These are phyloP conservation scores for Candida sphagnicola DNA, from an alignment of 805 yeast species.

Conservation along the genomic window DNA sequence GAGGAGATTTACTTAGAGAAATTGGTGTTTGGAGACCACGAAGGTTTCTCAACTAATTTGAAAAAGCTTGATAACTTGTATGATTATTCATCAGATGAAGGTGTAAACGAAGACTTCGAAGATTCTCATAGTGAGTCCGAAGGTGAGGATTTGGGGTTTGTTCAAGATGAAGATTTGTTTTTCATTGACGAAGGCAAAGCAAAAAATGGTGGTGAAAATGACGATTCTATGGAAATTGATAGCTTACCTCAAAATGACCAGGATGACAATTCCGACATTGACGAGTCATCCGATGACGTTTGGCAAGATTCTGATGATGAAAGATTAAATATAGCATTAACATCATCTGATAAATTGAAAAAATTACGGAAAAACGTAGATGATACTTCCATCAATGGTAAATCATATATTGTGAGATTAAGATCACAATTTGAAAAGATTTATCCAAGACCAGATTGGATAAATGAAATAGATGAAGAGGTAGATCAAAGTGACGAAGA, in stretches of 20 bases:
- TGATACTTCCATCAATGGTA: conserved; percentile 55
- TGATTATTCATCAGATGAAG: conserved; percentile 38
- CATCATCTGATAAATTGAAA: conserved; percentile 53
- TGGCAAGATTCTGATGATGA: conserved; percentile 97
- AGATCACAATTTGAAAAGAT: conserved; percentile 68
- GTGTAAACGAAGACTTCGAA: conserved; percentile 16
- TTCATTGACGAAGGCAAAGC: conserved; percentile 42
- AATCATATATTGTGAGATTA: conserved; percentile 57
- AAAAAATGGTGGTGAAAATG: conserved; percentile 24
- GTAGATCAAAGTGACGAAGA: conserved; percentile 18
- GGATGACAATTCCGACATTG: conserved; percentile 18
- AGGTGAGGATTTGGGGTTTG: conserved; percentile 21
- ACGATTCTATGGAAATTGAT: conserved; percentile 17
- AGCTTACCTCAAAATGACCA: conserved; percentile 24
- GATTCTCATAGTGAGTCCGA: conserved; percentile 36
- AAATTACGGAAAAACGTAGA: conserved; percentile 64
- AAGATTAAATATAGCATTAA: conserved; percentile 54
- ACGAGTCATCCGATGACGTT: conserved; percentile 28
- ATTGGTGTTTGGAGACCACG: conserved; percentile 84
- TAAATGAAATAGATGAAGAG: conserved; percentile 38
- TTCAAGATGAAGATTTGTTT: conserved; percentile 39
- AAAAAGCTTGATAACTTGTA: conserved; percentile 57
- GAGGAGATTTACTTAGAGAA: conserved; percentile 80
- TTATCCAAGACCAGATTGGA: conserved; percentile 89
- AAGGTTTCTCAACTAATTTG: conserved; percentile 65